Evolutionary conservation across 73 alveolate genomes (phyloP).

Genomic region (Paramecium bursaria): DNA sequence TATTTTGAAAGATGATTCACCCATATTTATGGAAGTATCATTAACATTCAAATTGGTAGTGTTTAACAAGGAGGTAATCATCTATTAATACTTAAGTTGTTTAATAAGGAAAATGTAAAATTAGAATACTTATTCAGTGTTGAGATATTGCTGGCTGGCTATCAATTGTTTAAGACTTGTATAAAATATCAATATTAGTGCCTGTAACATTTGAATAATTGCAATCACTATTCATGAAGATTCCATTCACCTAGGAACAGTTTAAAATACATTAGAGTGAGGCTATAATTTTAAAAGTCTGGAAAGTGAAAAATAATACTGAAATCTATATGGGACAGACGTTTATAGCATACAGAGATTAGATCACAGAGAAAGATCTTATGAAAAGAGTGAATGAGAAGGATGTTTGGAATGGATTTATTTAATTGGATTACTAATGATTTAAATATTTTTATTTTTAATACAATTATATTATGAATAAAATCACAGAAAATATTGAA

Average conservation of each 20-base stretch:
- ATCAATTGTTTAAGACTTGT: constrained; percentile 11
- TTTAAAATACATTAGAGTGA: constrained; percentile 9
- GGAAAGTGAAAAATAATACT: constrained; percentile 48
- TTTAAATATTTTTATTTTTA: constrained; percentile 31
- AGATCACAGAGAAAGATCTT: constrained; percentile 34
- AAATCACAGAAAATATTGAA: constrained; percentile 23
- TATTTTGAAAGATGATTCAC: neutral
- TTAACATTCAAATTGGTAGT: constrained; percentile 46
- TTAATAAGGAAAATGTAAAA: constrained; percentile 26
- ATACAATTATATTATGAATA: neutral
- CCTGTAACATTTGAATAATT: constrained; percentile 46
- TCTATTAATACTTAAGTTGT: neutral
- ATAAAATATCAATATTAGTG: neutral
- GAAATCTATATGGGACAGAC: constrained; percentile 54
- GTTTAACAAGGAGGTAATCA: constrained; percentile 29
- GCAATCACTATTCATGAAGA: neutral
- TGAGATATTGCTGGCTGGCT: neutral
- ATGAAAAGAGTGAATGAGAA: constrained; percentile 40
- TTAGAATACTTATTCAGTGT: constrained; percentile 26
- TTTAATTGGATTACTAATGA: too few relatives aligned
- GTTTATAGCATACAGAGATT: constrained; percentile 28
- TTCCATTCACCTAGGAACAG: constrained; percentile 16
- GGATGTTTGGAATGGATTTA: constrained; percentile 61
- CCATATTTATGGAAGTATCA: constrained; percentile 33
- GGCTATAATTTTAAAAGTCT: constrained; percentile 3